phyloP scores from a whole-genome alignment of 306 rosid species.

The Mucuna pruriens region DNA sequence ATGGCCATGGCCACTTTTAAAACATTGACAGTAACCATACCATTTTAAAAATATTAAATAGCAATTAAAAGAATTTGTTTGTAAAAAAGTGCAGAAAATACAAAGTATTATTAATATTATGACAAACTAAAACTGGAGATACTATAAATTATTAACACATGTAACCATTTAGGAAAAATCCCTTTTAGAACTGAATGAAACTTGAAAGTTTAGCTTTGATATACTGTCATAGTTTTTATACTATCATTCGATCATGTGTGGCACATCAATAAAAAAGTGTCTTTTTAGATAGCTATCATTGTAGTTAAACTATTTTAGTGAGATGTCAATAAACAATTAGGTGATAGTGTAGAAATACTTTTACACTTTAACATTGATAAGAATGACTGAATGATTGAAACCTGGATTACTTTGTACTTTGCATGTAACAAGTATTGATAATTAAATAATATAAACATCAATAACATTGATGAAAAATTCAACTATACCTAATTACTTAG shows the following conservation, averaged over 20 bases:
- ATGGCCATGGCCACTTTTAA: background rate
- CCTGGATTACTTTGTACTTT: background rate
- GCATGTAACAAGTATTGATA: constrained; percentile 11
- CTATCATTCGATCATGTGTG: background rate
- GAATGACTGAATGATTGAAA: background rate
- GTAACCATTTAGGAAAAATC: background rate
- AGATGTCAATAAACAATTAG: background rate
- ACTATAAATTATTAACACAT: background rate
- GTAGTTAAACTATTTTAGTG: constrained; percentile 5
- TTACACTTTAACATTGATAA: background rate
- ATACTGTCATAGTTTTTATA: background rate
- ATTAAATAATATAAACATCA: constrained; percentile 7
- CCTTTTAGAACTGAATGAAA: background rate
- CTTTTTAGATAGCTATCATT: background rate
- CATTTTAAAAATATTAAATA: background rate
- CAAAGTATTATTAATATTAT: too few species aligned
- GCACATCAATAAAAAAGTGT: background rate
- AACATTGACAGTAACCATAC: background rate
- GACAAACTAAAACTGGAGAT: constrained; percentile 18
- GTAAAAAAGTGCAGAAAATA: too few species aligned
- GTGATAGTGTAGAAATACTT: background rate
- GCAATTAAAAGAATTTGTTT: background rate
- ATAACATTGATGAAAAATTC: constrained; percentile 5
- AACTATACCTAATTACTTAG: constrained; percentile 2
- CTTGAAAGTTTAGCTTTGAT: constrained; percentile 4